Base-by-base conservation (phyloP, 495 filamentous ascomycete genomes). In the Platismatia glauca region DNA sequence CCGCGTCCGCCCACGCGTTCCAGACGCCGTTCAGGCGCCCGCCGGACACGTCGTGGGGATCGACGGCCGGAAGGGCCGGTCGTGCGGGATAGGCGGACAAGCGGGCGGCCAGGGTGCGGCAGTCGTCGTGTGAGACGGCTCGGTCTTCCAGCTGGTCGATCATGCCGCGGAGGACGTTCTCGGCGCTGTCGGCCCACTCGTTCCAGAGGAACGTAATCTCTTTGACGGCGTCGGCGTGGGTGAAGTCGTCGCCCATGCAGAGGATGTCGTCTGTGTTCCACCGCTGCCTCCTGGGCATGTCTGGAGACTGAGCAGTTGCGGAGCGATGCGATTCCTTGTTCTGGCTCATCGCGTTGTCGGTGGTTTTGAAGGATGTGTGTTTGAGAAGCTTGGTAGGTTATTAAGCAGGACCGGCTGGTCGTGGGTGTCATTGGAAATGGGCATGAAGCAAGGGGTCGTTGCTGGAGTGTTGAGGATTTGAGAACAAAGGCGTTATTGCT, bases 131-230 rank as follows among this genome's bases (percentile, higher is more conserved):
- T 13, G 20, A 12, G 24, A 61, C 34, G 7, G 33, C 27, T 13
- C 20, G 18, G 13, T 16, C 24, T 29, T 61, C 59, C 11, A 52
- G 55, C 37, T 55, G 35, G 13, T 61, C 24, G 24, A 55, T 52
- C 24, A 61, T n/a, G 0, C 31, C 31, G 27, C 15, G 22, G 4
- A 55, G 59, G 22, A 39, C 27, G 16, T 4, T 12, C 31, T 61
- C 48, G 59, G 22, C 24, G 4, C 8, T 61, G 37, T 61, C 59
- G 12, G 59, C 59, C 44, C 48, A 61, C 22, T 61, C 48, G n/a
- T 52, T 48, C 59, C 59, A 61, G 7, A 55, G 22, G 20, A 27
- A 20, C 22, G 8, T 61, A 24, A 55, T 55, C 22, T 41, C 44
- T 20, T 35, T 41, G 4, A 13, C 15, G 13, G 46, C 35, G 12